Percentiles rank a stretch among this genome's conserved stretches.
Conservation (phyloP, 257 asterid species). For the Nicotiana attenuata region DNA sequence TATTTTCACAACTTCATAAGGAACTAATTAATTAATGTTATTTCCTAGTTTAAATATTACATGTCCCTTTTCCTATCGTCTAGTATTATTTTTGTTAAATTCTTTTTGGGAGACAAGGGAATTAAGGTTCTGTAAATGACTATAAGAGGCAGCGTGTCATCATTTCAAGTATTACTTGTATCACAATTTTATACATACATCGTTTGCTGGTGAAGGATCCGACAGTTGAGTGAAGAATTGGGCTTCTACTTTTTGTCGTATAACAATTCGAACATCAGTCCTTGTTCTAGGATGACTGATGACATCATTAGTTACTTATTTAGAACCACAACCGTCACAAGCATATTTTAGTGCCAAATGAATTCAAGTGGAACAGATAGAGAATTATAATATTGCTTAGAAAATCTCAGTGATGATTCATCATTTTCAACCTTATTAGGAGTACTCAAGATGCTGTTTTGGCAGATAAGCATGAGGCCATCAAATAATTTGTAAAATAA, state of each 20-base stretch:
- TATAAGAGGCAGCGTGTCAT: neutral
- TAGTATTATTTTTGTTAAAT: no score
- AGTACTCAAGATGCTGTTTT: neutral
- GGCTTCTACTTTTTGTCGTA: neutral
- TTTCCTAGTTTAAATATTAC: neutral
- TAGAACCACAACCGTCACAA: neutral
- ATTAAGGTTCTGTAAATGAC: no score
- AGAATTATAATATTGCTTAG: neutral
- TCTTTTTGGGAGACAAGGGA: no score
- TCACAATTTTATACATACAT: neutral
- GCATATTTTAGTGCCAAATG: neutral
- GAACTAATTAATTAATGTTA: neutral
- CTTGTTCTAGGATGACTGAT: neutral
- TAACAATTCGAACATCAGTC: neutral
- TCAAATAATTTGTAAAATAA: neutral
- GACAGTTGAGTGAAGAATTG: neutral
- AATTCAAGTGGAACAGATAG: neutral
- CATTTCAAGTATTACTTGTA: no score
- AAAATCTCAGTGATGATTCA: neutral
- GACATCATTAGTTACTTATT: no score
- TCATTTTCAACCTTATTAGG: neutral
- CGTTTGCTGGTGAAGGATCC: neutral
- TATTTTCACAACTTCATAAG: no score
- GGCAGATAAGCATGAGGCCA: neutral
- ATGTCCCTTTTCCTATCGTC: no score